Conservation (phyloP, 495 filamentous ascomycete genomes). For the Penicillium argentinense region DNA sequence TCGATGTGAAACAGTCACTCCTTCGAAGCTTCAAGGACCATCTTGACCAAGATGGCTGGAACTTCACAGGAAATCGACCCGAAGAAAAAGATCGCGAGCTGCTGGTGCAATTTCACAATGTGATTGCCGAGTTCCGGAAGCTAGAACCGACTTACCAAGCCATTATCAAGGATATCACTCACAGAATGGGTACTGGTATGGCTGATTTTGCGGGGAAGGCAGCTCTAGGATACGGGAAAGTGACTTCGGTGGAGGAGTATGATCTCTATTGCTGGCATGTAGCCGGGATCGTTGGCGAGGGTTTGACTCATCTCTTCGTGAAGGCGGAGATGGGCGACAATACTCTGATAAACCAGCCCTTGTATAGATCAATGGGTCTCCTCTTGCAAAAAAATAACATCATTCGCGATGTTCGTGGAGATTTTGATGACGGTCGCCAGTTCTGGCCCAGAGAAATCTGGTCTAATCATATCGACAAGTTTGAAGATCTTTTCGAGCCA, state of each 20-base stretch:
- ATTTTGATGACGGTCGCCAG: conserved; percentile 77
- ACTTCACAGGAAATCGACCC: conserved; percentile 77
- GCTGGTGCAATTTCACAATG: conserved; percentile 83
- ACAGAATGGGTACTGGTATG: conserved; percentile 98
- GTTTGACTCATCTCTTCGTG: conserved; percentile 86
- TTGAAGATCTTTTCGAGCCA: conserved; percentile 84
- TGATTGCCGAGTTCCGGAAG: conserved; percentile 85
- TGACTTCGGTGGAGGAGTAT: conserved; percentile 83
- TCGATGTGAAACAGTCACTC: conserved; percentile 80
- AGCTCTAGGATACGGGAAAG: conserved; percentile 71
- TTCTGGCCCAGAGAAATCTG: conserved; percentile 97
- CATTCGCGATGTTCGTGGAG: conserved; percentile 91
- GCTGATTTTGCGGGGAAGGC: conserved; percentile 87
- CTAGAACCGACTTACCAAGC: conserved; percentile 78
- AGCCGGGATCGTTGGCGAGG: conserved; percentile 94
- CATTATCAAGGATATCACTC: conserved; percentile 91
- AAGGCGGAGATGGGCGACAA: conserved; percentile 85
- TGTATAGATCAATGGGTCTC: conserved; percentile 94
- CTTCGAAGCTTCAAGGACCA: conserved; percentile 76
- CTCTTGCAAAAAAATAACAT: conserved; percentile 98
- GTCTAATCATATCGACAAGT: conserved; percentile 87
- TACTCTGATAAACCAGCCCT: conserved; percentile 70
- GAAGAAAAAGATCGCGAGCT: conserved; percentile 93
- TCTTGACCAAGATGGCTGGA: conserved; percentile 85
- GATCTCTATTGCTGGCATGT: conserved; percentile 98